Percentiles rank a stretch among this genome's conserved stretches.
Conservation (phyloP, 805 yeast genomes). For the Saccharomyces jurei region DNA sequence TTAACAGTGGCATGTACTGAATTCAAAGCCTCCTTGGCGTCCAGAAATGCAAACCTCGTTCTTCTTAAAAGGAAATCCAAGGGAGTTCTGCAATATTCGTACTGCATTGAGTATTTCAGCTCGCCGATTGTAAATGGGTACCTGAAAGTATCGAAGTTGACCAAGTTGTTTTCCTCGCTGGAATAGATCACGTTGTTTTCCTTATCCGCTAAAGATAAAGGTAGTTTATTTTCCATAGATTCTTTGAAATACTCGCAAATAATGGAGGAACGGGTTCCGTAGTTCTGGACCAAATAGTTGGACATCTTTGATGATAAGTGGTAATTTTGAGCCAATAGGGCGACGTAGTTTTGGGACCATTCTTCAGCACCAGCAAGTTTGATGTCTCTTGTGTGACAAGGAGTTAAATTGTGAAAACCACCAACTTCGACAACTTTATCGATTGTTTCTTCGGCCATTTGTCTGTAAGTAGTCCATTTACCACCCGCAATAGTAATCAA, state of each 20-base stretch:
- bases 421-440: slow-evolving; percentile 54
- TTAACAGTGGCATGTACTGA: slow-evolving; percentile 82
- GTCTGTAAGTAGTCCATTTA: slow-evolving; percentile 97
- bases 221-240: slow-evolving; percentile 50
- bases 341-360: slow-evolving; percentile 64
- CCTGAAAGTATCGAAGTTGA: slow-evolving; percentile 38
- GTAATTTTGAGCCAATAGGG: slow-evolving; percentile 75
- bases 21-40: slow-evolving; percentile 71
- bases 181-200: slow-evolving; percentile 9
- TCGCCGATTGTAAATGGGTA: slow-evolving; percentile 91
- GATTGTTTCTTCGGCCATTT: slow-evolving; percentile 93
- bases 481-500: slow-evolving; percentile 91
- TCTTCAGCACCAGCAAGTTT: slow-evolving; percentile 74
- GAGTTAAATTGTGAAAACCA: slow-evolving; percentile 32
- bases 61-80: slow-evolving; percentile 88
- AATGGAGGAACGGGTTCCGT: slow-evolving; percentile 83
- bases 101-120: slow-evolving; percentile 66
- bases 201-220: slow-evolving; percentile 52
- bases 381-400: slow-evolving; percentile 36
- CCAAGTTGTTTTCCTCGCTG: slow-evolving; percentile 1
- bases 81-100: slow-evolving; percentile 85
- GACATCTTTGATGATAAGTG: slow-evolving; percentile 67
- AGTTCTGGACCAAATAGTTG: slow-evolving; percentile 73
- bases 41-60: slow-evolving; percentile 85
- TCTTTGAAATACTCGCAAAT: slow-evolving; percentile 50